Conservation (phyloP, 2,329 filamentous ascomycete species). For the Byssoonygena ceratinophila region DNA sequence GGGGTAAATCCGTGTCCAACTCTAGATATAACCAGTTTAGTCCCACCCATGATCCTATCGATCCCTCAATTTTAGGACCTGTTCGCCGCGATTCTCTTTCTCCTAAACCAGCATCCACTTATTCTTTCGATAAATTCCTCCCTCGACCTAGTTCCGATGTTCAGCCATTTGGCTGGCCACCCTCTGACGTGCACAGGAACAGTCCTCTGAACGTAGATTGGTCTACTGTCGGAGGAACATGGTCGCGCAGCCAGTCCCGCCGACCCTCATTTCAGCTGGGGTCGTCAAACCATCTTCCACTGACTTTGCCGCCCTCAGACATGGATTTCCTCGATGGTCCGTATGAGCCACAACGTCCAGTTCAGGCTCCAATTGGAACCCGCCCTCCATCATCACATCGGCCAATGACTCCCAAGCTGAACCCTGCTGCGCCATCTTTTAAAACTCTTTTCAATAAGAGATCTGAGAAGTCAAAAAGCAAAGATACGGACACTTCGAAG, state of each 20-base stretch:
- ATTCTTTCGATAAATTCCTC: slow-evolving; percentile 47
- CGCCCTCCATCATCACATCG: slow-evolving; percentile 53
- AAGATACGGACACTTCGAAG: slow-evolving; percentile 21
- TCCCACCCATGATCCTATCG: slow-evolving; percentile 38
- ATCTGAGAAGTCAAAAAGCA: slow-evolving; percentile 29
- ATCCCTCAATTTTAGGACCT: slow-evolving; percentile 36
- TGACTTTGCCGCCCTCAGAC: slow-evolving; percentile 44
- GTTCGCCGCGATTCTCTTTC: slow-evolving; percentile 37
- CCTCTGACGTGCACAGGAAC: slow-evolving; percentile 44
- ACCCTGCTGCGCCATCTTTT: slow-evolving; percentile 82
- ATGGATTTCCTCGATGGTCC: slow-evolving; percentile 39
- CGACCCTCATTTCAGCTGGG: slow-evolving; percentile 70
- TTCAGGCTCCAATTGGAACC: slow-evolving; percentile 66
- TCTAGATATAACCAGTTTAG: slow-evolving; percentile 40
- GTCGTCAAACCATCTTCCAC: slow-evolving; percentile 53
- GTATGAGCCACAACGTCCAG: slow-evolving; percentile 42
- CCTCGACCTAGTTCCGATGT: slow-evolving; percentile 71
- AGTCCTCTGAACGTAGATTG: slow-evolving; percentile 46
- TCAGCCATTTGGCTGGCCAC: slow-evolving; percentile 59
- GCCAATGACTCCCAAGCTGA: slow-evolving; percentile 53
- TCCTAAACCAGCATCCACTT: slow-evolving; percentile 43
- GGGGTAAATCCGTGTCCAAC: slow-evolving; percentile 26
- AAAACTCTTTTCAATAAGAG: slow-evolving; percentile 56
- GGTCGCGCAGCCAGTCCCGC: slow-evolving; percentile 67
- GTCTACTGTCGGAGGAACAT: slow-evolving; percentile 46